These are phyloP conservation scores for Trichosporon sp. DNA, from an alignment of 1,284 basidiomycete genomes.

Conservation along the genomic window DNA sequence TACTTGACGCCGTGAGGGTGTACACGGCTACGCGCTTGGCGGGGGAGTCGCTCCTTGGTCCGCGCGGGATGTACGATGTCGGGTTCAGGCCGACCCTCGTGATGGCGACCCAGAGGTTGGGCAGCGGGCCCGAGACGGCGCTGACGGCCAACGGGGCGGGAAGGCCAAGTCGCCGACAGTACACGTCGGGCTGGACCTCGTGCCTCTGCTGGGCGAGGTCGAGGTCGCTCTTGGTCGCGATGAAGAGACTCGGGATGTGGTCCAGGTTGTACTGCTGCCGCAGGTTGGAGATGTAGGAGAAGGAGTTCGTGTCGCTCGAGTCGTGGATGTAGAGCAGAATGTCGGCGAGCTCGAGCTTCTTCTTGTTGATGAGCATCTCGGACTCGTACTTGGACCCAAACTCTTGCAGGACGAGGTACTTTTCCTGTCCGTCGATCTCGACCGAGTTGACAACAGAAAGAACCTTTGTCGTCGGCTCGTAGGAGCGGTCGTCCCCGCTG, in stretches of 20 bases:
- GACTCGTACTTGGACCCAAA: constrained; percentile 94
- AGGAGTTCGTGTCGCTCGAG: constrained; percentile 97
- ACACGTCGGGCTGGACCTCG: constrained; percentile 97
- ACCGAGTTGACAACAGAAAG: constrained; percentile 93
- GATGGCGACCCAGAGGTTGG: constrained; percentile 55
- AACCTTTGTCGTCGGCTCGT: constrained; percentile 86
- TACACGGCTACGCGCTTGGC: constrained; percentile 44
- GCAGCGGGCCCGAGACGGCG: constrained; percentile 66
- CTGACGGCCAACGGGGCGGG: constrained; percentile 89
- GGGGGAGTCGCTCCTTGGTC: constrained; percentile 42
- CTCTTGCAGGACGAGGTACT: constrained; percentile 95
- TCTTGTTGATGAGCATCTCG: constrained; percentile 82
- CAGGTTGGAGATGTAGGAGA: constrained; percentile 95
- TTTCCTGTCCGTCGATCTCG: constrained; percentile 90
- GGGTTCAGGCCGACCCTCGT: constrained; percentile 54
- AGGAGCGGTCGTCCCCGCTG: constrained; percentile 55
- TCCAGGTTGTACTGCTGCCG: constrained; percentile 96
- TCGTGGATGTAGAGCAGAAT: constrained; percentile 96
- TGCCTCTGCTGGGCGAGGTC: constrained; percentile 96
- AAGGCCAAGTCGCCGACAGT: constrained; percentile 79
- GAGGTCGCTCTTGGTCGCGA: constrained; percentile 97
- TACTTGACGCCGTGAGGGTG: constrained; percentile 37
- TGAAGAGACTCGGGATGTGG: constrained; percentile 90
- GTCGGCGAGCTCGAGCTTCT: constrained; percentile 89
- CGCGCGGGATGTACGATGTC: constrained; percentile 49